Percentiles rank a stretch among this genome's conserved stretches.
phyloP scores from a whole-genome alignment of 306 rosid species.

The Rosa chinensis region DNA sequence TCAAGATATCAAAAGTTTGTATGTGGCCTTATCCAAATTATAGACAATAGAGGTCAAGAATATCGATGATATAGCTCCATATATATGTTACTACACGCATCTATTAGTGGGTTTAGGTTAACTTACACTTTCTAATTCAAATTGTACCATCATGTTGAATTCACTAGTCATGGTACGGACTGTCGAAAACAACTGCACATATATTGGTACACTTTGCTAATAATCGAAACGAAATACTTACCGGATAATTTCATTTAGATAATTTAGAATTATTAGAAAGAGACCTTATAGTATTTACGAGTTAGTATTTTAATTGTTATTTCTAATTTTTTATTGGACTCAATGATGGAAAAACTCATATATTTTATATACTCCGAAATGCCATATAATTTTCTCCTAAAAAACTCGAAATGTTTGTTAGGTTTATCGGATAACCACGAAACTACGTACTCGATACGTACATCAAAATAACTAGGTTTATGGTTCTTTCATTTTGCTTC shows the following conservation, averaged over 20 bases:
- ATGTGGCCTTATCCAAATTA: neutral
- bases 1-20: neutral
- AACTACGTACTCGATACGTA: neutral
- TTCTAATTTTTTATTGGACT: neutral
- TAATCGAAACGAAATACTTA: too few species aligned
- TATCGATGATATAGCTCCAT: constrained; percentile 4
- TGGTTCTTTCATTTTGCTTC: neutral
- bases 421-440: neutral
- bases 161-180: too few species aligned
- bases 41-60: neutral
- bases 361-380: too few species aligned
- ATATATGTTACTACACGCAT: constrained; percentile 8
- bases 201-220: too few species aligned
- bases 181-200: too few species aligned
- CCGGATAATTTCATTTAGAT: too few species aligned
- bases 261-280: too few species aligned
- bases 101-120: neutral
- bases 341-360: too few species aligned
- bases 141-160: neutral
- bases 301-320: too few species aligned
- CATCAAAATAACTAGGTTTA: neutral
- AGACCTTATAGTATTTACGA: too few species aligned
- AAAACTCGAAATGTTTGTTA: neutral
- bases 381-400: too few species aligned
- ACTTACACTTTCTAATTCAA: neutral